Conservation (phyloP, 768 basidiomycete genomes). For the Tulasnella sp. region DNA sequence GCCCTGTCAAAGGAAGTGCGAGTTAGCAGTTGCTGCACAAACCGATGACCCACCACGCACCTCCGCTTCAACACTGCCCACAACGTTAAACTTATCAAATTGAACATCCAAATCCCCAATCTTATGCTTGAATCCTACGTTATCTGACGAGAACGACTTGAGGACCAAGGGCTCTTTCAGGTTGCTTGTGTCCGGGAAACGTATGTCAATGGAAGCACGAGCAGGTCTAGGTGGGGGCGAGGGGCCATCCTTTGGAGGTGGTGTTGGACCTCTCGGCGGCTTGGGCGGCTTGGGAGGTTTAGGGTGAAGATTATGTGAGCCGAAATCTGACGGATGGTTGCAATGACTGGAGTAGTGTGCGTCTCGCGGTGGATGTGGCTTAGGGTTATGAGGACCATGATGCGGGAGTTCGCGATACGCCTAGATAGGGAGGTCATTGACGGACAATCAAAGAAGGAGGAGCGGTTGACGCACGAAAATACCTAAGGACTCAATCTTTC, state of each 20-base stretch:
- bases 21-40: too few relatives aligned
- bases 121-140: conserved; percentile 1
- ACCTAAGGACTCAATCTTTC: neutral
- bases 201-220: neutral
- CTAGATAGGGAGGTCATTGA: neutral
- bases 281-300: neutral
- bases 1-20: neutral
- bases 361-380: neutral
- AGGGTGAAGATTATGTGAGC: neutral
- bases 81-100: conserved; percentile 3
- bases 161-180: neutral
- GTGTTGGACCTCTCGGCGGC: neutral
- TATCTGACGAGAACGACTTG: neutral
- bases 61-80: neutral
- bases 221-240: neutral
- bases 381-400: neutral
- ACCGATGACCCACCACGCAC: too few relatives aligned
- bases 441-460: neutral
- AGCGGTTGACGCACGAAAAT: conserved; percentile 1
- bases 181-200: neutral
- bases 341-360: neutral
- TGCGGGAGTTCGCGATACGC: neutral
- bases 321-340: neutral
- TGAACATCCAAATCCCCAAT: neutral
- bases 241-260: neutral